These are phyloP conservation scores for Phanerochaete sordida DNA, from an alignment of 768 basidiomycete genomes.

Conservation along the genomic window DNA sequence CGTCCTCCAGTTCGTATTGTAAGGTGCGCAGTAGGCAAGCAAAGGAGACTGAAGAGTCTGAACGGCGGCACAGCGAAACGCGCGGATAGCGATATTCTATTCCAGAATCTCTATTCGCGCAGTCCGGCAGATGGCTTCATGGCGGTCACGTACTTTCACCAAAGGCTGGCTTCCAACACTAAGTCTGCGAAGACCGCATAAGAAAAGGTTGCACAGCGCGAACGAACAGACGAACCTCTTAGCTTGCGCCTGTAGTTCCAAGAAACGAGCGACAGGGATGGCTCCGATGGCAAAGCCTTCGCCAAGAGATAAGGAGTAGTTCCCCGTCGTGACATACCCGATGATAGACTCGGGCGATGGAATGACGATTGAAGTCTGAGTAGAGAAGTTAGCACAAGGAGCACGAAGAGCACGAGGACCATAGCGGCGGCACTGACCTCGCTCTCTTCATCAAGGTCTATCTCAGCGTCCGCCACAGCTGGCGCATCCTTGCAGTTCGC, in stretches of 20 bases:
- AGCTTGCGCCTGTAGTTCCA: slow-evolving; percentile 52
- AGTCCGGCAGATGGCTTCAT: slow-evolving; percentile 49
- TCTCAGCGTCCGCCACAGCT: neutral
- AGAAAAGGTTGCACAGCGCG: neutral
- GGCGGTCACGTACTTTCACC: slow-evolving; percentile 64
- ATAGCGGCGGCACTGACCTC: slow-evolving; percentile 24
- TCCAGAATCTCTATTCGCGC: slow-evolving; percentile 34
- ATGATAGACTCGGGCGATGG: slow-evolving; percentile 49
- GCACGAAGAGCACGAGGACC: neutral
- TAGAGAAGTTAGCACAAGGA: neutral
- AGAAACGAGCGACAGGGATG: slow-evolving; percentile 50
- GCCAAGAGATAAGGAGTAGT: slow-evolving; percentile 76
- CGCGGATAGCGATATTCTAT: too few species aligned
- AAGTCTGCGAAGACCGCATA: slow-evolving; percentile 6
- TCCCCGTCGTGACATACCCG: slow-evolving; percentile 84
- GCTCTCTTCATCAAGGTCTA: slow-evolving; percentile 25
- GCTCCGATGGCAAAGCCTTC: slow-evolving; percentile 76
- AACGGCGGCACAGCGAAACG: too few species aligned
- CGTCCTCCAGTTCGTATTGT: too few species aligned
- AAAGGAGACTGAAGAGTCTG: too few species aligned
- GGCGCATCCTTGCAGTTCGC: slow-evolving; percentile 20
- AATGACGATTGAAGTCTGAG: slow-evolving; percentile 42
- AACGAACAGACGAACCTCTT: slow-evolving; percentile 27
- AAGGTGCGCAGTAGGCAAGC: too few species aligned
- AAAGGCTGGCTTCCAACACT: slow-evolving; percentile 29